phyloP scores from a whole-genome alignment of 1,284 basidiomycete genomes.

The Neotropicomus parvogracilis region DNA sequence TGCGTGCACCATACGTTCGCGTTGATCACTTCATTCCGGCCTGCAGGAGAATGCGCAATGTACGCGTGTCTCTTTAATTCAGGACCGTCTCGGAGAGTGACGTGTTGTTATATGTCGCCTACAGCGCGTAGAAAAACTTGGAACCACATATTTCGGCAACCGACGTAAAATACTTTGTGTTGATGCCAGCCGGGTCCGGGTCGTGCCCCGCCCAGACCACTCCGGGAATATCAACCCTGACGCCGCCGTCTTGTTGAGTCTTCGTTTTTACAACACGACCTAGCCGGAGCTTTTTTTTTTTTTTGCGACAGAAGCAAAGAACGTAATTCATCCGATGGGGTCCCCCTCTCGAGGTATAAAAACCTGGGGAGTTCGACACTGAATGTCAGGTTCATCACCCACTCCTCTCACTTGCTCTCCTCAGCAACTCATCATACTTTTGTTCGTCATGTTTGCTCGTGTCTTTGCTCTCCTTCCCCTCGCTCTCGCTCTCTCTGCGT shows the following conservation, averaged over 20 bases:
- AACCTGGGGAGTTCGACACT: not conserved
- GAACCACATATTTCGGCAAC: not conserved
- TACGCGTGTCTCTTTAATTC: not conserved
- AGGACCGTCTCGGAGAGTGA: not conserved
- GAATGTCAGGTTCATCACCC: not conserved
- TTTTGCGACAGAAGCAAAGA: no score
- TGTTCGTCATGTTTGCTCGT: slow-evolving; percentile 17
- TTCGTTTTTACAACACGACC: slow-evolving; percentile 5
- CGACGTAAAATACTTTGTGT: not conserved
- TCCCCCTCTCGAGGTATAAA: slow-evolving; percentile 20
- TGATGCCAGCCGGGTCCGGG: not conserved
- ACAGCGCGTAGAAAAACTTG: not conserved
- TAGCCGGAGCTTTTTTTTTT: not conserved
- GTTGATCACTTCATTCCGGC: not conserved
- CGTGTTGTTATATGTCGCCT: not conserved
- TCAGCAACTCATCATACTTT: not conserved
- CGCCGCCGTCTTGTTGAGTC: not conserved
- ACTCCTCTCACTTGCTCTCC: not conserved
- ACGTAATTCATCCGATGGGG: slow-evolving; percentile 8
- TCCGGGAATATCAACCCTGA: not conserved
- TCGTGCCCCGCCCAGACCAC: not conserved
- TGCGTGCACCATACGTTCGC: not conserved
- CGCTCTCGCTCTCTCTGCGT: not conserved
- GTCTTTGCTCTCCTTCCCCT: not conserved
- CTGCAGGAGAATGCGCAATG: not conserved